Conservation (phyloP, 129 eudicot genomes). For the Lactuca saligna region DNA sequence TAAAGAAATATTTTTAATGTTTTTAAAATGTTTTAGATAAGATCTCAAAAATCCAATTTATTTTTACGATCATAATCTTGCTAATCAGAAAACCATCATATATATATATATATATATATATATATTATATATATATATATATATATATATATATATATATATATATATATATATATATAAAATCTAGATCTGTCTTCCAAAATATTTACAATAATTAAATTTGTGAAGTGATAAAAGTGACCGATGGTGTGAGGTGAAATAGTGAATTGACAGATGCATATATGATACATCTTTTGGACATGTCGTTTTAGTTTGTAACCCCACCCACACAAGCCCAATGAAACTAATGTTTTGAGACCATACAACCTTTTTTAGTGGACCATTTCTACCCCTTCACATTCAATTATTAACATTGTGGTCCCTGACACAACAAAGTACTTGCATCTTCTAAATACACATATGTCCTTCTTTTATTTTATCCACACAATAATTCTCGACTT, state of each 20-base stretch:
- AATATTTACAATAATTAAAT: background rate
- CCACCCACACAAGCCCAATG: constrained; percentile 9
- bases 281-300: background rate
- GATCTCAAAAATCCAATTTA: no score
- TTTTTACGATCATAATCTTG: no score
- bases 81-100: no score
- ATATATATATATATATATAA: no score
- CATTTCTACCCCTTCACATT: constrained; percentile 16
- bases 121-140: no score
- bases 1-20: no score
- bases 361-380: constrained; percentile 20
- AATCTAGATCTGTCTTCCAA: no score
- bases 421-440: constrained; percentile 18
- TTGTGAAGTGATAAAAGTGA: background rate
- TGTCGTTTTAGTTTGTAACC: constrained; percentile 12
- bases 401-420: constrained; percentile 24
- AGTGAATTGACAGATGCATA: constrained; percentile 8
- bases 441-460: constrained; percentile 12
- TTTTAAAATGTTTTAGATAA: no score
- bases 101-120: no score
- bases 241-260: background rate
- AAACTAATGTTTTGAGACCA: background rate
- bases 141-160: no score
- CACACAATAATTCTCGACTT: constrained; percentile 21
- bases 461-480: constrained; percentile 28